Conservation (phyloP, 2,329 filamentous ascomycete genomes). For the Nemania sp. region DNA sequence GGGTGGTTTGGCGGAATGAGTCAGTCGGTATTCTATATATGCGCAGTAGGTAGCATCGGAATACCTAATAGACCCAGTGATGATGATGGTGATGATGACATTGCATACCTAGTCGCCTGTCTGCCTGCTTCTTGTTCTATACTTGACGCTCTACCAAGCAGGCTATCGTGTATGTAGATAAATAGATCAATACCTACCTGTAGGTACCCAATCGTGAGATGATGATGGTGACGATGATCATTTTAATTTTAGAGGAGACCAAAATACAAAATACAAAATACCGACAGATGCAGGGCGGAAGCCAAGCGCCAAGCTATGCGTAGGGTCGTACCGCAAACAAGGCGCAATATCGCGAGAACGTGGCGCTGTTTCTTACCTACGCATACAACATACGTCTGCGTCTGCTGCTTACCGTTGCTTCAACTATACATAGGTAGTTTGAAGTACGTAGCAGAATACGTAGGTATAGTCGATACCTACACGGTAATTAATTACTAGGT, state of each 20-base stretch:
- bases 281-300: constrained; percentile 1
- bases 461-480: too few species aligned
- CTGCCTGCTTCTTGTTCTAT: not conserved
- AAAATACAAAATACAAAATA: too few species aligned
- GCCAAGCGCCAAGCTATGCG: not conserved
- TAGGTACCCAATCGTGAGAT: not conserved
- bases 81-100: constrained; percentile 11
- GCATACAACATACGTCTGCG: too few species aligned
- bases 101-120: not conserved
- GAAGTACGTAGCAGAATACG: too few species aligned
- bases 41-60: not conserved
- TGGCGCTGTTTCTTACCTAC: not conserved
- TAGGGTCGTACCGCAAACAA: constrained; percentile 1
- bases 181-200: not conserved
- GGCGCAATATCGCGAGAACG: constrained; percentile 3
- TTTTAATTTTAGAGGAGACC: not conserved
- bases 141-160: not conserved
- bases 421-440: too few species aligned
- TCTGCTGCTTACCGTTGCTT: not conserved
- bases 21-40: not conserved
- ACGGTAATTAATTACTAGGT: too few species aligned
- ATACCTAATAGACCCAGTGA: too few species aligned
- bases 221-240: too few species aligned
- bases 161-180: not conserved
- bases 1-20: not conserved